Evolutionary conservation across 2,329 filamentous ascomycete genomes (phyloP), one percentile per base, ranked within the genome.

Genomic region (Fusarium decemcellulare): DNA sequence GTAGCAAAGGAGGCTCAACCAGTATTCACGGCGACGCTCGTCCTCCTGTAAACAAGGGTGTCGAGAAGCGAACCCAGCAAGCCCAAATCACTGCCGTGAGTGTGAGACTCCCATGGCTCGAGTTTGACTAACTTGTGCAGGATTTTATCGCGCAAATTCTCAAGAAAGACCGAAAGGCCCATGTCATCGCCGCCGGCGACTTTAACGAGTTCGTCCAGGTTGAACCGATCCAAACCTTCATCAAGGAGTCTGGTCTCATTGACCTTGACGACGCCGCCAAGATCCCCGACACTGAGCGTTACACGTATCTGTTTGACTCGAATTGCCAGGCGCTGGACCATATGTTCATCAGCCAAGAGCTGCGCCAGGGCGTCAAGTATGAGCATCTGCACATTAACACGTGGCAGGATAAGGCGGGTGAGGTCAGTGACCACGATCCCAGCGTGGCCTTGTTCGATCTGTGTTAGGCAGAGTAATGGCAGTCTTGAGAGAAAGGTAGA

Each of bases 381-480:
- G 88, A 93, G 82, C 91, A 93, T 78, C 74, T 93, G 29, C 91
- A 93, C 79, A 81, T 93, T 54, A 93, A 92, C 77, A 90, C 90
- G 4, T 93, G 91, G 91, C 84, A 87, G 52, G 79, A 82, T 32
- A 84, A 79, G 63, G 84, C 81, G 32, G 86, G 86, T 56, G 82
- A 87, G 76, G 85, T 88, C 23, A 90, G 87, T 54, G 91, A 93
- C 76, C 91, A 93, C 75, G 91, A 93, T 73, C 91, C 91, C 0
- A 90, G 86, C 47, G 86, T 93, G 15, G 90, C 87, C 5, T 82
- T 80, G 77, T 80, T 93, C 61, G 84, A 92, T 76, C 78, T 93
- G 5, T 93, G 90, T 54, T 75, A 71, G 46, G 53, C 34, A 12
- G 32, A 9, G 12, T 34, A 23, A 23, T 23, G 23, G 23, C 23